Evolutionary conservation across 768 basidiomycete species (phyloP), one percentile per base, ranked within the genome.

Genomic region (Gyrodon lividus): DNA sequence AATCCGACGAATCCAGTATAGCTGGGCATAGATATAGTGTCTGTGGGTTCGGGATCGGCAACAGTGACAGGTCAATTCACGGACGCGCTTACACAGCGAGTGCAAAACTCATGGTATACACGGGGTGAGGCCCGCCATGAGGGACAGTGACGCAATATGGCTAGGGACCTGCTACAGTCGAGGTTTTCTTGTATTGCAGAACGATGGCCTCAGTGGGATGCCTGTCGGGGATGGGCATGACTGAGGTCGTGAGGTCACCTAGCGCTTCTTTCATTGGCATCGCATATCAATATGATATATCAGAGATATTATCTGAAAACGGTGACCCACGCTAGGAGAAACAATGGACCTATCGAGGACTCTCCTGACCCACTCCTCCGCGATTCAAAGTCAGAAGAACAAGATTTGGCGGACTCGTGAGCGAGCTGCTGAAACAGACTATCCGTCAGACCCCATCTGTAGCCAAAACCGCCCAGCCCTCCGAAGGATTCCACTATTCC

Each of bases 1-100:
- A 74, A 86, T 3, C 85, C 84, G 14, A 77, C 62, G 0, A 81
- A 81, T 1, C 84, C 86, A 0, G 79, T 81, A 62, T 87, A 87
- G 60, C 85, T 86, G 0, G 80, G 79, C 17, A 76, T 56, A 5
- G 79, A 80, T 4, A 86, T 52, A 0, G 78, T 81, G 59, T 82
- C 85, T 80, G 52, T 20, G 23, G 34, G 22, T 20, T 22, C 19
- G 4, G 22, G 6, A 46, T 45, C 5, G 45, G 42, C 14, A 10
- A 9, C n/a, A 13, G 28, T 33, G 20, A 14, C 16, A 17, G 12
- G 33, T 3, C 22, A 39, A n/a, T 23, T 22, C 19, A 26, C 4
- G 17, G 2, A 14, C 13, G 14, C 17, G 24, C 79, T 63, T 64
- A 84, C 83, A 59, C 69, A 4, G 55, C 46, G 1, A 81, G 61